These are phyloP conservation scores for Butyriboletus loyo DNA, from an alignment of 768 basidiomycete species.

Conservation along the genomic window DNA sequence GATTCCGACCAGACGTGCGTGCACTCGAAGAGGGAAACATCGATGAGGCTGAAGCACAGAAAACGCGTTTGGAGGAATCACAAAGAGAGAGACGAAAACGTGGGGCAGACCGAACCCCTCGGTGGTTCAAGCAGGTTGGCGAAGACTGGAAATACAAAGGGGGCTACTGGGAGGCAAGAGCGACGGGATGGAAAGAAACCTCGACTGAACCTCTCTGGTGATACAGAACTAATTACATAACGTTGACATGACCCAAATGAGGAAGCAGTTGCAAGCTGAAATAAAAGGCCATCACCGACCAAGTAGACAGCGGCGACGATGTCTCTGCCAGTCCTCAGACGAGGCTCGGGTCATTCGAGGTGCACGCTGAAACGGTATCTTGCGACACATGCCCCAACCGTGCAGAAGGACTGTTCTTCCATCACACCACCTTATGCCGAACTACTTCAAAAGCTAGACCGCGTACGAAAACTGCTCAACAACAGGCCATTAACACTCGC, in stretches of 20 bases:
- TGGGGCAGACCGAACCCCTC: slow-evolving; percentile 57
- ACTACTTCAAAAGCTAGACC: slow-evolving; percentile 66
- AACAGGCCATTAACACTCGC: slow-evolving; percentile 86
- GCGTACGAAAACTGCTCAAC: slow-evolving; percentile 64
- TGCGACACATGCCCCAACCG: slow-evolving; percentile 40
- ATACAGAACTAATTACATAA: too few species aligned
- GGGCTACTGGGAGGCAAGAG: slow-evolving; percentile 80
- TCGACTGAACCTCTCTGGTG: slow-evolving; percentile 61
- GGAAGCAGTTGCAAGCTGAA: background rate
- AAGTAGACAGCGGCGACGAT: slow-evolving; percentile 9
- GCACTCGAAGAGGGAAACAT: slow-evolving; percentile 77
- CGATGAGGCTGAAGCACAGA: slow-evolving; percentile 69
- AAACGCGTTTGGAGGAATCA: slow-evolving; percentile 66
- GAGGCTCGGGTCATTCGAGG: slow-evolving; percentile 9
- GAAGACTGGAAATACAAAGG: slow-evolving; percentile 77
- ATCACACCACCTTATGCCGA: slow-evolving; percentile 84
- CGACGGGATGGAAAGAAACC: slow-evolving; percentile 57
- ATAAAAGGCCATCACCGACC: background rate
- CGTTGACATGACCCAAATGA: background rate
- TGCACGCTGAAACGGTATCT: slow-evolving; percentile 30
- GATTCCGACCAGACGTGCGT: slow-evolving; percentile 76
- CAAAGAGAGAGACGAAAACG: slow-evolving; percentile 69
- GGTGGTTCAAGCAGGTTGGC: slow-evolving; percentile 70
- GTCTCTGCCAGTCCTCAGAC: slow-evolving; percentile 21
- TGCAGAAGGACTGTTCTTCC: slow-evolving; percentile 58